These are phyloP conservation scores for Stylonectria norvegica DNA, from an alignment of 2,329 filamentous ascomycete species.

Conservation along the genomic window DNA sequence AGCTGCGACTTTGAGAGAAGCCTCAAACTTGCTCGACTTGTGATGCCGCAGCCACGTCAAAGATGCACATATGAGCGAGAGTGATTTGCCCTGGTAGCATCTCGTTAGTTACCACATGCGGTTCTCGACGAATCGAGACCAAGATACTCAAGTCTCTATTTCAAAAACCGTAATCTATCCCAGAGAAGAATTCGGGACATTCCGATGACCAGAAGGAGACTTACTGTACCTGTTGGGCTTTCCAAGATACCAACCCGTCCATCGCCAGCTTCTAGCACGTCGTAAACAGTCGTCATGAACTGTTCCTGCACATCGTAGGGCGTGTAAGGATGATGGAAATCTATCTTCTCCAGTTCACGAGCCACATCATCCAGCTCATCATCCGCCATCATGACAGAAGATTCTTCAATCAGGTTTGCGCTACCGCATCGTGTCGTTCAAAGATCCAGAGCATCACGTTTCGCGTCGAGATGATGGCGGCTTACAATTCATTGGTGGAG, in stretches of 20 bases:
- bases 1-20: conserved; percentile 43
- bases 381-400: conserved; percentile 17
- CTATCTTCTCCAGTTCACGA: conserved; percentile 32
- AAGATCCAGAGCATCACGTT: background rate
- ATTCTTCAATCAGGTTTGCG: background rate
- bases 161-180: too few relatives aligned
- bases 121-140: too few relatives aligned
- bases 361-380: conserved; percentile 17
- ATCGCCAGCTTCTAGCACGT: conserved; percentile 65
- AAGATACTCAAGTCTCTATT: too few relatives aligned
- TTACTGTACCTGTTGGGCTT: conserved; percentile 78
- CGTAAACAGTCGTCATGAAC: conserved; percentile 82
- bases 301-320: conserved; percentile 85
- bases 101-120: too few relatives aligned
- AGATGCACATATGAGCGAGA: conserved; percentile 85
- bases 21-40: conserved; percentile 61
- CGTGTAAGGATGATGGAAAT: conserved; percentile 84
- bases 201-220: conserved; percentile 21
- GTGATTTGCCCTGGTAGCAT: conserved; percentile 70
- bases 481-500: conserved; percentile 15
- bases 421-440: background rate
- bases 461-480: background rate
- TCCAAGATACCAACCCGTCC: conserved; percentile 86
- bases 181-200: too few relatives aligned
- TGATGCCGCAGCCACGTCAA: conserved; percentile 87